These are phyloP conservation scores for Heteromeles arbutifolia DNA, from an alignment of 306 rosid species.

Conservation along the genomic window DNA sequence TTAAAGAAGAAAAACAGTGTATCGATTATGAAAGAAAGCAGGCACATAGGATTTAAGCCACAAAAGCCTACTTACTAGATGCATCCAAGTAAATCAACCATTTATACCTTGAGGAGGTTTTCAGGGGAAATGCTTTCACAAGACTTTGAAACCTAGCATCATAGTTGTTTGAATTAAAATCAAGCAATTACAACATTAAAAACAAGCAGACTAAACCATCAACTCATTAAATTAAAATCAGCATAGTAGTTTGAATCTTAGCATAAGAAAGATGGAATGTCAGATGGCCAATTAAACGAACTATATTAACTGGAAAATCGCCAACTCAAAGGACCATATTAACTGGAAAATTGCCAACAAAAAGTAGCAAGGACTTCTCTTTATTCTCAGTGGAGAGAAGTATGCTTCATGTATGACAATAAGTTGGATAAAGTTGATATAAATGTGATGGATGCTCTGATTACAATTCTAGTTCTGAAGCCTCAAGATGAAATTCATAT, in stretches of 20 bases:
- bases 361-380: no score
- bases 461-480: background rate
- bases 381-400: no score
- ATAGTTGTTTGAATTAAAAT: no score
- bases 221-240: no score
- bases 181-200: no score
- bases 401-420: background rate
- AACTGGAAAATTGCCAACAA: no score
- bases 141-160: constrained; percentile 17
- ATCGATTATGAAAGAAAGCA: background rate
- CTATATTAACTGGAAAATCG: no score
- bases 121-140: constrained; percentile 51
- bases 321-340: no score
- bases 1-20: background rate
- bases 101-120: constrained; percentile 85
- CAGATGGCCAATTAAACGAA: no score
- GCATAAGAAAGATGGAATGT: no score
- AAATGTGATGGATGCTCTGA: background rate
- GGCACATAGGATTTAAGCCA: background rate
- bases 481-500: background rate
- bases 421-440: background rate
- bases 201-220: background rate
- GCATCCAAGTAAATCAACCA: constrained; percentile 11
- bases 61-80: constrained; percentile 6
- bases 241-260: no score